Base-by-base conservation (phyloP, 2,329 filamentous ascomycete genomes). In the Pseudogymnoascus sp. region DNA sequence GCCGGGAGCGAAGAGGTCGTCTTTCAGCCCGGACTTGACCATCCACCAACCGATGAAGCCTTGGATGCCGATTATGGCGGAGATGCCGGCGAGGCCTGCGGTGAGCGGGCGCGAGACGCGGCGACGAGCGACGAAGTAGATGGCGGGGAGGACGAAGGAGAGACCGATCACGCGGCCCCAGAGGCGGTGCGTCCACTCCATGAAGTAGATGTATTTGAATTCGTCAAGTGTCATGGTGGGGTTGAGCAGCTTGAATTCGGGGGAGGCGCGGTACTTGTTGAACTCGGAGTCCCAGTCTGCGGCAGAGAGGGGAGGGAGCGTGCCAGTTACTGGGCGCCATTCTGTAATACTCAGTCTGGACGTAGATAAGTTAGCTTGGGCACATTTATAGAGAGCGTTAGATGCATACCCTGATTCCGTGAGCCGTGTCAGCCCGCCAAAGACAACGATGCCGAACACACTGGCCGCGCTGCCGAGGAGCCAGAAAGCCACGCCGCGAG, bases 31-130 rank as follows among this genome's bases (percentile, higher is more conserved):
- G 10, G 90, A 96, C 77, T 96, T 96, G 70, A 99, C 95, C 95
- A 99, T 99, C 92, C 95, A 99, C 95, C 95, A 99, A 62, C 95
- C 95, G 67, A 99, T 88, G 71, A 95, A 85, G 50, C 95, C 95
- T 76, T 99, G 95, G 75, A 96, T 95, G 62, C 91, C 95, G 71
- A 99, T 97, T 70, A 97, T 81, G 59, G 83, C 85, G 46, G 91
- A 90, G 67, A 99, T 97, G 11, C 92, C 93, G 42, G 86, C 78
- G 13, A 99, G 81, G 66, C 90, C 88, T 69, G 81, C 75, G 15
- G 91, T 87, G 88, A 96, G 96, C 62, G 84, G 85, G 61, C 81
- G 81, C 23, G 90, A 89, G 53, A 97, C 93, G 66, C 86, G 85
- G 68, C 89, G 86, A 46, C 89, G 87, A 19, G 88, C 87, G 72